Evolutionary conservation across 2,329 filamentous ascomycete genomes (phyloP).

Genomic region (Neurospora crassa): DNA sequence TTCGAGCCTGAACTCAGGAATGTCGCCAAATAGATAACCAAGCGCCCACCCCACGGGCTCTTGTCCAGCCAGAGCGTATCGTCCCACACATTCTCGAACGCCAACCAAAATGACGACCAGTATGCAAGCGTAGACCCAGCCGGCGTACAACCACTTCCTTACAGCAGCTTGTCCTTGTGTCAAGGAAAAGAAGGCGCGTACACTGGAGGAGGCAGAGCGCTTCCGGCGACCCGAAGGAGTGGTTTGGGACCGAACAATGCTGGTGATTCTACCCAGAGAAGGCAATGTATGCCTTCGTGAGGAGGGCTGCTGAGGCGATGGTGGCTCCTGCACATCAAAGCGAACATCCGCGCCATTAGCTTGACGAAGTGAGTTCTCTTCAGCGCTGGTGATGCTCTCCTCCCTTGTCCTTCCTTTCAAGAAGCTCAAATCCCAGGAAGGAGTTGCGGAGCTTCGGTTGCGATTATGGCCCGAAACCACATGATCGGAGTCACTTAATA

Average conservation of each 20-base stretch:
- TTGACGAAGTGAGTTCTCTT: not conserved
- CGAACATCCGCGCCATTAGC: slow-evolving; percentile 1
- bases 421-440: not conserved
- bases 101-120: slow-evolving; percentile 57
- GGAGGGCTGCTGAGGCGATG: slow-evolving; percentile 3
- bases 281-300: slow-evolving; percentile 45
- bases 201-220: slow-evolving; percentile 51
- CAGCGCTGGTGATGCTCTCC: slow-evolving; percentile 10
- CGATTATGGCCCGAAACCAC: not conserved
- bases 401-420: not conserved
- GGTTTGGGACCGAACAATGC: slow-evolving; percentile 28
- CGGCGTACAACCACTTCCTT: slow-evolving; percentile 77
- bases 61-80: slow-evolving; percentile 55
- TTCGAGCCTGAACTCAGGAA: slow-evolving; percentile 61
- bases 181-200: slow-evolving; percentile 68
- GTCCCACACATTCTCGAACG: slow-evolving; percentile 59
- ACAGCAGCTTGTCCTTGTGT: slow-evolving; percentile 67
- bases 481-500: not conserved
- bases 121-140: slow-evolving; percentile 65
- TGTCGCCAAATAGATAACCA: slow-evolving; percentile 77
- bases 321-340: slow-evolving; percentile 4
- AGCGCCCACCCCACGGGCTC: slow-evolving; percentile 92
- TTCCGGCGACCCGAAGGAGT: slow-evolving; percentile 59
- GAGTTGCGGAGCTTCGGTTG: not conserved
- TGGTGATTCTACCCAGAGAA: slow-evolving; percentile 24